Conservation (phyloP, 345 rosid species). For the Salix koriyanagi region DNA sequence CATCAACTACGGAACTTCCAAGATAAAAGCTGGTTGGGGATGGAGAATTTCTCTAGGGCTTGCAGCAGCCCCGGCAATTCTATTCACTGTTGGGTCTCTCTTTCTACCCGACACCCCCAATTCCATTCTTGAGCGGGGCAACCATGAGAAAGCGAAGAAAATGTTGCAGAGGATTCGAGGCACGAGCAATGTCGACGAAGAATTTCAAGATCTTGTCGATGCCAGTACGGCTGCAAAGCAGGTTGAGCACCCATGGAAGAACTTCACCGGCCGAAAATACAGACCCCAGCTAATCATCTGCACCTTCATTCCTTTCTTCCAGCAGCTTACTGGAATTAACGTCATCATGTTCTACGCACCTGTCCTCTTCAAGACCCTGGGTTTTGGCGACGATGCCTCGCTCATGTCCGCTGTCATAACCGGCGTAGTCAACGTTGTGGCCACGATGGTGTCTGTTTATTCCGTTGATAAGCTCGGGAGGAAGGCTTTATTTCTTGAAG, state of each 20-base stretch:
- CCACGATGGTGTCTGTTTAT: conserved; percentile 54
- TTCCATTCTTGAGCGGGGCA: conserved; percentile 68
- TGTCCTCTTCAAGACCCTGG: conserved; percentile 63
- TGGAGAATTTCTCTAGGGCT: conserved; percentile 71
- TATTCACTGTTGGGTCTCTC: conserved; percentile 61
- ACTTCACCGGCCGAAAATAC: conserved; percentile 43
- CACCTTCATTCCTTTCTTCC: conserved; percentile 57
- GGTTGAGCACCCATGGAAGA: conserved; percentile 65
- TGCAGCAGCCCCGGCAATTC: conserved; percentile 60
- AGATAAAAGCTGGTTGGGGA: conserved; percentile 54
- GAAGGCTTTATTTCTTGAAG: conserved; percentile 61
- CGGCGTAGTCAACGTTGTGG: conserved; percentile 57
- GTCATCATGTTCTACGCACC: conserved; percentile 79
- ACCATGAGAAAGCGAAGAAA: conserved; percentile 46
- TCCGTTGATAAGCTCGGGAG: conserved; percentile 61
- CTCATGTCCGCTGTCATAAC: conserved; percentile 66
- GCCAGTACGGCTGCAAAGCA: conserved; percentile 59
- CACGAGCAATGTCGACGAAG: conserved; percentile 46
- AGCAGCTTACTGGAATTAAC: conserved; percentile 73
- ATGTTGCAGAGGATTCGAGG: conserved; percentile 60
- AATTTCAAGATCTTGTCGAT: conserved; percentile 54
- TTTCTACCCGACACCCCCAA: conserved; percentile 75
- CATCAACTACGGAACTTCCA: conserved; percentile 55
- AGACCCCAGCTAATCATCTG: conserved; percentile 61
- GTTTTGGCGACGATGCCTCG: conserved; percentile 64